These are phyloP conservation scores for Colletotrichum noveboracense DNA, from an alignment of 2,329 filamentous ascomycete species.

Conservation along the genomic window DNA sequence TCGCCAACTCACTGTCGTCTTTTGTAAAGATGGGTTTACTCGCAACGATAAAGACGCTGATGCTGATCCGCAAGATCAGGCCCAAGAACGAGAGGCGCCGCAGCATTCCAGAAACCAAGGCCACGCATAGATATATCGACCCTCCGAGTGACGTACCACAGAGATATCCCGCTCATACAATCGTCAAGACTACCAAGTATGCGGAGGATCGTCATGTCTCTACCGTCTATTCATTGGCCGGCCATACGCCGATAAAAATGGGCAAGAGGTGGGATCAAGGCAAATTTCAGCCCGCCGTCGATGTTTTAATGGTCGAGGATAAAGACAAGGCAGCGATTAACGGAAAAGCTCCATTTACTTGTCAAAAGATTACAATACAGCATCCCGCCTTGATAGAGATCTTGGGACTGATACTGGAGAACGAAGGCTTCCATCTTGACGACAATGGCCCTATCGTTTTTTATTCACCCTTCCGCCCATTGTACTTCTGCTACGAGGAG, in stretches of 20 bases:
- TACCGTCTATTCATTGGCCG: conserved; percentile 39
- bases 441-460: conserved; percentile 40
- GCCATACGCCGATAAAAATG: conserved; percentile 46
- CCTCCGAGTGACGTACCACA: conserved; percentile 1
- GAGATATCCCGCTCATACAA: conserved; percentile 26
- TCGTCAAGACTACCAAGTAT: conserved; percentile 44
- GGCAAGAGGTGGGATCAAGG: conserved; percentile 40
- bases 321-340: conserved; percentile 41
- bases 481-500: conserved; percentile 51
- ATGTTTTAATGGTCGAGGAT: conserved; percentile 52
- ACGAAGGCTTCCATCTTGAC: conserved; percentile 45
- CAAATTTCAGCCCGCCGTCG: conserved; percentile 47
- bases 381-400: conserved; percentile 45
- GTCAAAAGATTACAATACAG: conserved; percentile 46
- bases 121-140: neutral
- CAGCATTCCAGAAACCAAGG: conserved; percentile 20
- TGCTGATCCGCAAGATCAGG: neutral
- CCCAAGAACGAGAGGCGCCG: neutral
- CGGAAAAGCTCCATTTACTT: conserved; percentile 42
- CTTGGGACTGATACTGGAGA: conserved; percentile 47
- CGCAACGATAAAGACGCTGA: neutral
- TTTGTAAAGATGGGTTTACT: neutral
- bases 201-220: conserved; percentile 34
- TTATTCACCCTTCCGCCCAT: conserved; percentile 41
- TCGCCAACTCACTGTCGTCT: neutral